phyloP scores from a whole-genome alignment of 495 filamentous ascomycete species.

The Aspergillus diversus region DNA sequence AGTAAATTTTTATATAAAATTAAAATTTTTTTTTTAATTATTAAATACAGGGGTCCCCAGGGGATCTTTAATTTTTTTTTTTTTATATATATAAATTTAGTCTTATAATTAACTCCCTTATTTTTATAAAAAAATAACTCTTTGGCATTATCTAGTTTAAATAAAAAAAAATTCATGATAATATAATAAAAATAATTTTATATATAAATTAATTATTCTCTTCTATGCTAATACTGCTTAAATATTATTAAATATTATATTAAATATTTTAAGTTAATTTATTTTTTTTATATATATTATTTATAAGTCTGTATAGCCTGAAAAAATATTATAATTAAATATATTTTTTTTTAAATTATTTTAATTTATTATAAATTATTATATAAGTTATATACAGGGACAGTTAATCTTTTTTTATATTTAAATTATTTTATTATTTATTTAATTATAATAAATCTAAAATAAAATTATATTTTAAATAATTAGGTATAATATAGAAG shows the following conservation, averaged over 20 bases:
- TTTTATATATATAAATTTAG: conserved; percentile 9
- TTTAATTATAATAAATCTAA: no score
- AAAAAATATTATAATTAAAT: background rate
- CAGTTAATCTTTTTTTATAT: no score
- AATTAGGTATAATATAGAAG: no score
- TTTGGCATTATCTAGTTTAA: conserved; percentile 4
- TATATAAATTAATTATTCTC: conserved; percentile 6
- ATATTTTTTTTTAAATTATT: background rate
- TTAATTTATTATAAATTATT: background rate
- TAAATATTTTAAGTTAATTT: conserved; percentile 4
- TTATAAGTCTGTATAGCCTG: conserved; percentile 1
- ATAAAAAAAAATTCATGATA: conserved; percentile 3
- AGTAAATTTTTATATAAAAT: conserved; percentile 6
- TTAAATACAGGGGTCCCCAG: no score
- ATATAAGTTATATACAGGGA: no score
- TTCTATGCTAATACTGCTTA: background rate
- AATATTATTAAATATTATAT: conserved; percentile 7
- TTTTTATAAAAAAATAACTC: conserved; percentile 3
- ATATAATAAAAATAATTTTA: conserved; percentile 2
- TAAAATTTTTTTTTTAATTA: conserved; percentile 9
- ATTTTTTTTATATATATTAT: background rate
- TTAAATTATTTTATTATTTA: no score
- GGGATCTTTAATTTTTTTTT: no score
- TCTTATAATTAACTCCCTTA: conserved; percentile 8
- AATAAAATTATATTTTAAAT: no score